A percentile compares a stretch with the other conserved stretches of the same genome.
Evolutionary conservation across 805 yeast genomes (phyloP).

Genomic region (Myxozyma melibiosi): DNA sequence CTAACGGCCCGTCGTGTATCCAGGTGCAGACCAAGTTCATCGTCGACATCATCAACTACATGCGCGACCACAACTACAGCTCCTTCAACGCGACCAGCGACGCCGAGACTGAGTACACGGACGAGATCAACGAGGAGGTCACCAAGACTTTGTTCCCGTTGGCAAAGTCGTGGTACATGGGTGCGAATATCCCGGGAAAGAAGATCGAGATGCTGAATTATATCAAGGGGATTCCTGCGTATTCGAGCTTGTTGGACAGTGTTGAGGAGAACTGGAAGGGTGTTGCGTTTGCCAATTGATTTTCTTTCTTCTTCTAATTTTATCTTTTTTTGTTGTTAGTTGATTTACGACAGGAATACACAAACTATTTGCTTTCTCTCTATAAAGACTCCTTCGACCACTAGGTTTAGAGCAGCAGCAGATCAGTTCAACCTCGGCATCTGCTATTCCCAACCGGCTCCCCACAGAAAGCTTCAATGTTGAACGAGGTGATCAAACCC

Average conservation of each 20-base stretch:
- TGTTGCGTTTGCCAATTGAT: no score
- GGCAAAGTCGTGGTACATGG: constrained; percentile 40
- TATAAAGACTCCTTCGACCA: no score
- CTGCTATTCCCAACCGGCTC: no score
- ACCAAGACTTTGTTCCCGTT: constrained; percentile 34
- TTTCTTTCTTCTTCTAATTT: no score
- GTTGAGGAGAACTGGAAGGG: neutral
- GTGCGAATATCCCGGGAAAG: constrained; percentile 41
- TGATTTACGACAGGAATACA: no score
- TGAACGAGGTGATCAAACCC: no score
- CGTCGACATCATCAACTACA: constrained; percentile 29
- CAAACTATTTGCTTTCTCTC: no score
- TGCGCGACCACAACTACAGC: constrained; percentile 17
- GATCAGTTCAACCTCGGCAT: no score
- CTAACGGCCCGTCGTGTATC: constrained; percentile 41
- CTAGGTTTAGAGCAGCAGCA: no score
- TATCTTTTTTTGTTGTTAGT: no score
- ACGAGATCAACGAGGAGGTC: constrained; percentile 30
- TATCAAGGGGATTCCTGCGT: constrained; percentile 35
- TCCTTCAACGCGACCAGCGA: constrained; percentile 34
- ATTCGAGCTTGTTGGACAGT: constrained; percentile 17
- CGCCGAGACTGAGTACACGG: constrained; percentile 33
- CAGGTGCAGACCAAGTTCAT: constrained; percentile 39
- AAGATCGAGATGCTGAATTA: constrained; percentile 36
- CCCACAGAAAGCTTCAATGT: no score